phyloP scores from a whole-genome alignment of 2,329 filamentous ascomycete genomes.

The Cercospora citrullina region DNA sequence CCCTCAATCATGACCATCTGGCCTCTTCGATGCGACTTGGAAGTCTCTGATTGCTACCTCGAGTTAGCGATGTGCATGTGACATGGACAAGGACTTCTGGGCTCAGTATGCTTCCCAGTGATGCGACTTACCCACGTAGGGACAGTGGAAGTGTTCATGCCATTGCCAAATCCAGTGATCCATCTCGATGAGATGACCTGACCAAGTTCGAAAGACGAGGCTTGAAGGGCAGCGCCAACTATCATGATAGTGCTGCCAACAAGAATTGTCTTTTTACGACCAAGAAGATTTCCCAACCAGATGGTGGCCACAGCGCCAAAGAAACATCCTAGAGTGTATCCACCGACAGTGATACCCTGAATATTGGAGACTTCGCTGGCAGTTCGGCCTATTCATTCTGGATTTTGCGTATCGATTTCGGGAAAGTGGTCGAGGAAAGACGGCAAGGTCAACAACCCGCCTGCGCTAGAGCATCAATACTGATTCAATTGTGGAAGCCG shows the following conservation, averaged over 20 bases:
- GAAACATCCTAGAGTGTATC: constrained; percentile 19
- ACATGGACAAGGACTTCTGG: background rate
- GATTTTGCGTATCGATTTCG: constrained; percentile 38
- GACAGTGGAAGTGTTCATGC: constrained; percentile 42
- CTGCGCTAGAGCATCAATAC: background rate
- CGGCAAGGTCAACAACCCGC: constrained; percentile 44
- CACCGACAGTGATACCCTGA: constrained; percentile 18
- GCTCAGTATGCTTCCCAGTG: background rate
- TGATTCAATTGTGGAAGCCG: background rate
- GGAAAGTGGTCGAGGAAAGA: constrained; percentile 41
- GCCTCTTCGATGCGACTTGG: constrained; percentile 88
- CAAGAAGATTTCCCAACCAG: constrained; percentile 59
- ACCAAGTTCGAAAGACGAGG: constrained; percentile 49
- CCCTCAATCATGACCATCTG: constrained; percentile 96
- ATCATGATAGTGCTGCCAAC: constrained; percentile 61
- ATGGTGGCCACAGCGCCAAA: constrained; percentile 36
- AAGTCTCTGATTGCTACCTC: constrained; percentile 55
- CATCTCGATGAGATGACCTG: constrained; percentile 52
- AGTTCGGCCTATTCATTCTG: constrained; percentile 29
- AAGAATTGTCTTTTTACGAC: constrained; percentile 59
- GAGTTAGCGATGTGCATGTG: background rate
- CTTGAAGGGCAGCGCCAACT: constrained; percentile 60
- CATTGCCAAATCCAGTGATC: constrained; percentile 52
- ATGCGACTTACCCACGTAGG: constrained; percentile 35
- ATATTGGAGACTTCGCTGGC: constrained; percentile 36